Evolutionary conservation across 2,329 filamentous ascomycete species (phyloP), one percentile per base, ranked within the genome.

Genomic region (Mollisiaceae sp.): DNA sequence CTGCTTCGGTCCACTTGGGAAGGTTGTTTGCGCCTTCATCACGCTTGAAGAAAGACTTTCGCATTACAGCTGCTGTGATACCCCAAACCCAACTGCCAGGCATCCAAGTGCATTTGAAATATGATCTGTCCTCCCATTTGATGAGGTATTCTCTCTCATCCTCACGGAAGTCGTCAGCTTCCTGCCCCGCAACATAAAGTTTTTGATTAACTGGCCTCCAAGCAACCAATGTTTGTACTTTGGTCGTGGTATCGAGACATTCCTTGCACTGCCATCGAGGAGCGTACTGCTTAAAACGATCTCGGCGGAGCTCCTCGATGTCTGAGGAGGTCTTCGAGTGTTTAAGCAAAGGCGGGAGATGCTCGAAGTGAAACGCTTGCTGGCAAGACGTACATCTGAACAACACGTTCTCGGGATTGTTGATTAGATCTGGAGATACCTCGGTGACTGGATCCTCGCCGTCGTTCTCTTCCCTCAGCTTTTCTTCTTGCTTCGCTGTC

Each of bases 71-170:
- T 14, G 84, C 79, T 18, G 86, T 85, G 11, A 90, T 83, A 6
- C 93, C 93, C 82, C 87, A 94, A 0, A 97, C 85, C 95, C 95
- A 99, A 18, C 90, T 84, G 14, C 94, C 95, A 11, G 93, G 88
- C 84, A 93, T 91, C 95, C 96, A 99, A 8, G 82, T 83, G 61
- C 91, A 92, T 69, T 92, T 89, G 68, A 89, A 90, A 74, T 97
- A 96, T 0, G 94, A 97, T 63, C 86, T 83, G 0, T 83, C 82
- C 54, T 91, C 88, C 92, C 94, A 98, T 75, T 95, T 97, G 72
- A 99, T 80, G 2, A 99, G 85, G 74, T 98, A 99, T 71, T 97
- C 93, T 70, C 94, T 94, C n/a, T 91, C 83, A 62, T 93, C 90
- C 73, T 95, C 90, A 12, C 79, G 77, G n/a, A 92, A 79, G 61